phyloP scores from a whole-genome alignment of 495 filamentous ascomycete genomes.

The Ramalina intermedia region DNA sequence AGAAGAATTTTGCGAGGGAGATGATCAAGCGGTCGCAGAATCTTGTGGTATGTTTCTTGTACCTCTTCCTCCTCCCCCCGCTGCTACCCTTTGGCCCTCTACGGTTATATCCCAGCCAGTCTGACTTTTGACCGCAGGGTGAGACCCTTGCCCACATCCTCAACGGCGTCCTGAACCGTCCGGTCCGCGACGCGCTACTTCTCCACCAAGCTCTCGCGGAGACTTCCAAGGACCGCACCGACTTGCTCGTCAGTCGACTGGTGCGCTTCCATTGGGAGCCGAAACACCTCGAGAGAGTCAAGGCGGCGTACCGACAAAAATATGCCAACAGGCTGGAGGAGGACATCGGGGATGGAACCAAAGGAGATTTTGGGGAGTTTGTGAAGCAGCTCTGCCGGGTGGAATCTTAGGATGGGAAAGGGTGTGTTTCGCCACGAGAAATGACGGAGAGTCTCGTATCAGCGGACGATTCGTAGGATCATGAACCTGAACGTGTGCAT shows the following conservation, averaged over 20 bases:
- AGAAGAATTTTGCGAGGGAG: constrained; percentile 69
- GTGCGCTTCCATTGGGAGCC: constrained; percentile 79
- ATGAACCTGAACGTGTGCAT: no score
- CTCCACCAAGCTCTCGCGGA: constrained; percentile 75
- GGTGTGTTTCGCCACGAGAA: not conserved
- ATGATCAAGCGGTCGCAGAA: constrained; percentile 82
- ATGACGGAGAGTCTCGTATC: no score
- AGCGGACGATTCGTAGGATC: no score
- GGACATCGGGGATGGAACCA: constrained; percentile 36
- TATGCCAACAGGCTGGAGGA: constrained; percentile 58
- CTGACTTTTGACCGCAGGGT: constrained; percentile 39
- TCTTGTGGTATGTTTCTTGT: constrained; percentile 56
- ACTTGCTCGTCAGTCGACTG: constrained; percentile 66
- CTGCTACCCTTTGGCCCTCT: not conserved
- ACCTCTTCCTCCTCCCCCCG: constrained; percentile 1
- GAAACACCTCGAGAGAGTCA: constrained; percentile 55
- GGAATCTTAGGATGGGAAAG: not conserved
- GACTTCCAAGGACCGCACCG: constrained; percentile 54
- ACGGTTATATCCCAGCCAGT: not conserved
- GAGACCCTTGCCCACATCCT: constrained; percentile 92
- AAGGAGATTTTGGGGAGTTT: constrained; percentile 43
- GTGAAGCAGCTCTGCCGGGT: constrained; percentile 32
- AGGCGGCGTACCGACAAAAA: constrained; percentile 52
- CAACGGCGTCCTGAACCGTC: constrained; percentile 90
- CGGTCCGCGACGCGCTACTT: constrained; percentile 87